A percentile compares a stretch with the other conserved stretches of the same genome.
phyloP scores from a whole-genome alignment of 805 yeast species.

The Candida khao-thaluensis region DNA sequence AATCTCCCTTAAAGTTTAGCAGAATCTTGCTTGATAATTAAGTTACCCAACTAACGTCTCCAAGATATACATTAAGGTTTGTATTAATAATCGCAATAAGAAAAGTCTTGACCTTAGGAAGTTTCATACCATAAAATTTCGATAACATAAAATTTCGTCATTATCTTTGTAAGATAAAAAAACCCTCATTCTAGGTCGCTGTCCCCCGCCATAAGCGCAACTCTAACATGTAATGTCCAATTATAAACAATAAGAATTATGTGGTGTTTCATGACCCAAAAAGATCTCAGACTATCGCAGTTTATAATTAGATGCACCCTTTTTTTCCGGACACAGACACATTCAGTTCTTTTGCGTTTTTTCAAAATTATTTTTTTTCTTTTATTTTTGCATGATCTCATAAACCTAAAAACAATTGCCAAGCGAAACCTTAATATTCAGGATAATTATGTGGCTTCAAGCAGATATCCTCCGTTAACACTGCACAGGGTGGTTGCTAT shows the following conservation, averaged over 20 bases:
- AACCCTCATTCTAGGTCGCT: no score
- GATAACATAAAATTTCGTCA: no score
- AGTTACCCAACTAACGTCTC: no score
- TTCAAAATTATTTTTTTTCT: neutral
- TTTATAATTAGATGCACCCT: neutral
- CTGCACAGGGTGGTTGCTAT: constrained; percentile 1
- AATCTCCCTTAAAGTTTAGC: no score
- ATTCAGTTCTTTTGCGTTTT: constrained; percentile 3
- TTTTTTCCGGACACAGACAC: neutral
- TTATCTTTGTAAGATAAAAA: no score
- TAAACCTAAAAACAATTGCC: constrained; percentile 2
- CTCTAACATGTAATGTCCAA: neutral
- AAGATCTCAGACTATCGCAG: neutral
- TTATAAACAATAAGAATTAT: neutral
- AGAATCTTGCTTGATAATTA: no score
- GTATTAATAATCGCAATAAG: no score
- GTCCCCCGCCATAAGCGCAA: no score
- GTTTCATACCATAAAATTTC: no score
- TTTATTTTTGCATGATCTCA: neutral
- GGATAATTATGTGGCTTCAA: no score
- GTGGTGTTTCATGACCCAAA: constrained; percentile 4
- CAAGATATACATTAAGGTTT: no score
- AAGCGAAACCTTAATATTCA: constrained; percentile 4
- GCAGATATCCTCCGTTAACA: neutral
- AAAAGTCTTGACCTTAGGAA: no score